Conservation (phyloP, 768 basidiomycete genomes). For the Pleurotus ostreatus region DNA sequence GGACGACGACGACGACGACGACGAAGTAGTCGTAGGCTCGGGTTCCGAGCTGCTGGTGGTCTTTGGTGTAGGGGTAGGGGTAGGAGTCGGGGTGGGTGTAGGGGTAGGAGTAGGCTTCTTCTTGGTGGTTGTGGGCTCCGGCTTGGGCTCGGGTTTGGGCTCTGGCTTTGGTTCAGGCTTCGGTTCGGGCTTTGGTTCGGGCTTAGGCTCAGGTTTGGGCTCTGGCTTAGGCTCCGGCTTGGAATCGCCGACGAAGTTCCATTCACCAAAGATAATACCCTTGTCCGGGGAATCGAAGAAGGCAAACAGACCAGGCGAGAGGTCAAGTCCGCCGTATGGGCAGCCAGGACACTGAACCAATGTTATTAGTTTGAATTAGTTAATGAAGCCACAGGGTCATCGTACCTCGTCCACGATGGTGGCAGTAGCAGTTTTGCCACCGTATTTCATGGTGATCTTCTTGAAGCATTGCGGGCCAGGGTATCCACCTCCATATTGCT, state of each 20-base stretch:
- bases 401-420: slow-evolving; percentile 59
- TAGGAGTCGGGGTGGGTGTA: slow-evolving; percentile 18
- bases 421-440: slow-evolving; percentile 57
- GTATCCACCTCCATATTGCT: slow-evolving; percentile 56
- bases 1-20: slow-evolving; percentile 20
- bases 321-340: slow-evolving; percentile 61
- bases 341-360: slow-evolving; percentile 59
- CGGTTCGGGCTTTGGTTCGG: not conserved
- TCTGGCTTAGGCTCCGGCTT: slow-evolving; percentile 10
- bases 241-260: slow-evolving; percentile 41
- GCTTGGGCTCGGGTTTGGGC: slow-evolving; percentile 2
- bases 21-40: slow-evolving; percentile 13
- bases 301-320: slow-evolving; percentile 61
- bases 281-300: slow-evolving; percentile 44
- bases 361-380: not conserved
- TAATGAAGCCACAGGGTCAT: slow-evolving; percentile 9
- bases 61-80: slow-evolving; percentile 11
- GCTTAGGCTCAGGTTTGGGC: not conserved
- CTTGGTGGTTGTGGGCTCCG: slow-evolving; percentile 17
- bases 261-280: slow-evolving; percentile 60
- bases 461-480: slow-evolving; percentile 65
- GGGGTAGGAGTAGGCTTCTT: slow-evolving; percentile 5
- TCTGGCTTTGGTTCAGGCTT: slow-evolving; percentile 19
- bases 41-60: slow-evolving; percentile 11
- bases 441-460: slow-evolving; percentile 55